Evolutionary conservation across 2,329 filamentous ascomycete species (phyloP).

Genomic region (Aspergillus sp.): DNA sequence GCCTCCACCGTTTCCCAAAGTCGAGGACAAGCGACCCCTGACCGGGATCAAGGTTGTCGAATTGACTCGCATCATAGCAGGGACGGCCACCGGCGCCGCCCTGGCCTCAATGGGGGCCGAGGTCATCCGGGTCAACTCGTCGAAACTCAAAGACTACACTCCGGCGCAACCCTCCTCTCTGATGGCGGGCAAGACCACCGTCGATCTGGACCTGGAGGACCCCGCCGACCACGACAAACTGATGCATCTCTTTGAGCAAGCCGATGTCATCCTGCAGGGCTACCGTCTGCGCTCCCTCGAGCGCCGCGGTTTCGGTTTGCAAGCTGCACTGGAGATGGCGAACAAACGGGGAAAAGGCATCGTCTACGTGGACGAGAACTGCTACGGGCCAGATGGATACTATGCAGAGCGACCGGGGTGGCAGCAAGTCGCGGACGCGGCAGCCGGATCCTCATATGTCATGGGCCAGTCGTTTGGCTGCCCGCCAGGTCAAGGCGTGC

Average conservation of each 20-base stretch:
- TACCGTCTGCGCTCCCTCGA: conserved; percentile 40
- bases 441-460: conserved; percentile 24
- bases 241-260: conserved; percentile 36
- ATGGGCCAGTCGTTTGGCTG: conserved; percentile 24
- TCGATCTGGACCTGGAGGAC: conserved; percentile 40
- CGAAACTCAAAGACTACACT: conserved; percentile 24
- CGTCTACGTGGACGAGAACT: conserved; percentile 43
- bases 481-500: conserved; percentile 1
- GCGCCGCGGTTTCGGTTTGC: conserved; percentile 16
- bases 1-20: background rate
- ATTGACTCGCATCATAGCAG: conserved; percentile 38
- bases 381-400: conserved; percentile 41
- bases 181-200: background rate
- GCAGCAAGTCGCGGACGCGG: conserved; percentile 43
- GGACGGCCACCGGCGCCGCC: conserved; percentile 32
- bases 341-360: conserved; percentile 35
- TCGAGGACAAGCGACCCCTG: background rate
- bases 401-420: conserved; percentile 41
- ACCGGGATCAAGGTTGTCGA: background rate
- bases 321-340: conserved; percentile 34
- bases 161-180: background rate
- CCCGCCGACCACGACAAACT: conserved; percentile 32
- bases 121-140: conserved; percentile 37
- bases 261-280: conserved; percentile 48
- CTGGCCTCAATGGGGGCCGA: conserved; percentile 37